Base-by-base conservation (phyloP, 768 basidiomycete species). In the Kondoa subrosea region DNA sequence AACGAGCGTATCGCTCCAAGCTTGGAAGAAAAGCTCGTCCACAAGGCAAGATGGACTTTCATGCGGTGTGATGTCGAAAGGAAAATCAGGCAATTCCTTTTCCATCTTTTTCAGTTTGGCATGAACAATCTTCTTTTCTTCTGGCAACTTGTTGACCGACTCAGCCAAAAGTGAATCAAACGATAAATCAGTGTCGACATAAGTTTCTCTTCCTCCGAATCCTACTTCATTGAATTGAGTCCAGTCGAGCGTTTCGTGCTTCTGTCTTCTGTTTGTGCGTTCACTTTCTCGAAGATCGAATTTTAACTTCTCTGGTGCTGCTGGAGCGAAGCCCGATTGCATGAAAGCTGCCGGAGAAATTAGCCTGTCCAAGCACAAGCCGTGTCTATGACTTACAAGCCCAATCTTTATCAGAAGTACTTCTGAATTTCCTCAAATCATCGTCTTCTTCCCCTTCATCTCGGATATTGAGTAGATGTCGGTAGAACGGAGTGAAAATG, bases 211-310 rank as follows among this genome's bases (percentile, higher is more conserved):
- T 0, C 72, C 73, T 2, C 64, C 29, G 70, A 75, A 75, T n/a
- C 74, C 74, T 0, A 62, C 60, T 29, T 60, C 57, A 16, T 68
- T 67, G 57, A 75, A 75, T 1, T 69, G 71, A 12, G 57, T 34
- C 74, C 74, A 75, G 33, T 75, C 74, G 3, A 74, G 63, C 31
- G 73, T 70, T 32, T 73, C 62, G 15, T 66, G 57, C 30, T 68
- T 70, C 56, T 17, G 29, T n/a, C n/a, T 8, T 2, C 85, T 72
- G 66, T 83, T 84, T 75, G 80, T 81, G 70, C 89, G 81, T 29
- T 91, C 91, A 67, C 85, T 82, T 78, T 97, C 95, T 0, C 85
- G 92, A 70, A 96, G 77, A 76, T 97, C 92, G 76, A 99, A 97
- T 74, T 90, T 84, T 33, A 97, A 81, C 77, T 88, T 88, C 77